Evolutionary conservation across 805 yeast species (phyloP).

Genomic region (Teunomyces tritomae): DNA sequence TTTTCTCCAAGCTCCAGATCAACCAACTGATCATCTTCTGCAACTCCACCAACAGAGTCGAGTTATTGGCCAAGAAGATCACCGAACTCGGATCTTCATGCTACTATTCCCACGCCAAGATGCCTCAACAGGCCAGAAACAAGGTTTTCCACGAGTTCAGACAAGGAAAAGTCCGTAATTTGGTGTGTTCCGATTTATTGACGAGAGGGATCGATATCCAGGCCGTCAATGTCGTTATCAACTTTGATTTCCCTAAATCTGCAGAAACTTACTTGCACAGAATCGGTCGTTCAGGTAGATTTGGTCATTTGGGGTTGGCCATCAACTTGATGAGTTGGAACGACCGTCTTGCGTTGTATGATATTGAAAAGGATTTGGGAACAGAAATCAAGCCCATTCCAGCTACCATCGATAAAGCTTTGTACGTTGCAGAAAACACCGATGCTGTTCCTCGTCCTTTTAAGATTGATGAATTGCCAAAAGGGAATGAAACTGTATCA

Average conservation of each 20-base stretch:
- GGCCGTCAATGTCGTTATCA: constrained; percentile 96
- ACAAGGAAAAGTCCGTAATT: constrained; percentile 95
- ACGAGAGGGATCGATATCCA: constrained; percentile 99
- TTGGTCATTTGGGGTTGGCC: constrained; percentile 97
- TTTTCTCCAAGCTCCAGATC: constrained; percentile 90
- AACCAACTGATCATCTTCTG: constrained; percentile 97
- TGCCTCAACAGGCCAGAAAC: constrained; percentile 97
- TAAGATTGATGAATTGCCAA: constrained; percentile 63
- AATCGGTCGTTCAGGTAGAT: constrained; percentile 98
- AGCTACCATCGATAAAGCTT: constrained; percentile 79
- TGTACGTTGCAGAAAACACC: constrained; percentile 82
- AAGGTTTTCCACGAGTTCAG: constrained; percentile 98
- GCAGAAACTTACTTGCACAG: constrained; percentile 98
- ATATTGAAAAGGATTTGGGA: constrained; percentile 95
- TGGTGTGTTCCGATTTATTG: constrained; percentile 93
- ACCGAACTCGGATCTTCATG: constrained; percentile 96
- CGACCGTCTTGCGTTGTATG: constrained; percentile 89
- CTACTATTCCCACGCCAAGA: constrained; percentile 93
- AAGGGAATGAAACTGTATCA: constrained; percentile 34
- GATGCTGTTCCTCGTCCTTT: constrained; percentile 85
- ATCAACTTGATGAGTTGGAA: constrained; percentile 96
- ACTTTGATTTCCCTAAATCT: constrained; percentile 96
- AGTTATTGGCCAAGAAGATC: constrained; percentile 89
- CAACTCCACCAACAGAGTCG: constrained; percentile 95
- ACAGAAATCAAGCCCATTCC: constrained; percentile 98